Percentiles rank a stretch among this genome's conserved stretches.
Evolutionary conservation across 768 basidiomycete species (phyloP).

Genomic region (Leccinum subtestaceum): DNA sequence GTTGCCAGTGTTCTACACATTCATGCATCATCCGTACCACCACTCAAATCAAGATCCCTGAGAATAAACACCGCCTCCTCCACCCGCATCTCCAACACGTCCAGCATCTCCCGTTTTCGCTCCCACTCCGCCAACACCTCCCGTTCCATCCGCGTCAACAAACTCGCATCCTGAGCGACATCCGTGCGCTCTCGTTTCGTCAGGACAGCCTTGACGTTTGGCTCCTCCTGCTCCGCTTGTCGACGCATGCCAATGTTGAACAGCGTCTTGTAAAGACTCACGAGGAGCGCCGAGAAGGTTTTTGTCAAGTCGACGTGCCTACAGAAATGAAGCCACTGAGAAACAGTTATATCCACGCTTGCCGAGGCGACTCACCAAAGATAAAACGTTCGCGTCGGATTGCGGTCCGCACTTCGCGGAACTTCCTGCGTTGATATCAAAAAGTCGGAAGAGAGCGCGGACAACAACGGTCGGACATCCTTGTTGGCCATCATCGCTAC

Average conservation of each 20-base stretch:
- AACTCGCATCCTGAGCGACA: constrained; percentile 70
- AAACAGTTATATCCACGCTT: neutral
- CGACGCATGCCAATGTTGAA: constrained; percentile 80
- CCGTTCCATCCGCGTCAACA: constrained; percentile 73
- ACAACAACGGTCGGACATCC: constrained; percentile 62
- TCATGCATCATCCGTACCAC: constrained; percentile 45
- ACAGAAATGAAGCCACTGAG: constrained; percentile 1
- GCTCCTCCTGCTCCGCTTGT: constrained; percentile 67
- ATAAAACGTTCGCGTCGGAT: constrained; percentile 86
- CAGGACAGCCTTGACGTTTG: constrained; percentile 66
- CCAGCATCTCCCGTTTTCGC: constrained; percentile 53
- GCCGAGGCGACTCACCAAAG: constrained; percentile 61
- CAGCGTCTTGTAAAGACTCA: constrained; percentile 69
- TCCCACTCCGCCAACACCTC: constrained; percentile 75
- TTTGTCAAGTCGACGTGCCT: constrained; percentile 91
- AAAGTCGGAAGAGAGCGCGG: constrained; percentile 75
- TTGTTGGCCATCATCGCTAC: constrained; percentile 89
- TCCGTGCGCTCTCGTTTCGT: constrained; percentile 75
- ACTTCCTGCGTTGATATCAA: constrained; percentile 92
- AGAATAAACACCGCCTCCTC: constrained; percentile 90
- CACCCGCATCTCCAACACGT: constrained; percentile 76
- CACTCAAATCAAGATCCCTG: constrained; percentile 64
- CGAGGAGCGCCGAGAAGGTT: constrained; percentile 74
- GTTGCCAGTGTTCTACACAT: neutral
- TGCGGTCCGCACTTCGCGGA: constrained; percentile 85